Evolutionary conservation across 257 asterid species (phyloP).

Genomic region (Cruciata laevipes): DNA sequence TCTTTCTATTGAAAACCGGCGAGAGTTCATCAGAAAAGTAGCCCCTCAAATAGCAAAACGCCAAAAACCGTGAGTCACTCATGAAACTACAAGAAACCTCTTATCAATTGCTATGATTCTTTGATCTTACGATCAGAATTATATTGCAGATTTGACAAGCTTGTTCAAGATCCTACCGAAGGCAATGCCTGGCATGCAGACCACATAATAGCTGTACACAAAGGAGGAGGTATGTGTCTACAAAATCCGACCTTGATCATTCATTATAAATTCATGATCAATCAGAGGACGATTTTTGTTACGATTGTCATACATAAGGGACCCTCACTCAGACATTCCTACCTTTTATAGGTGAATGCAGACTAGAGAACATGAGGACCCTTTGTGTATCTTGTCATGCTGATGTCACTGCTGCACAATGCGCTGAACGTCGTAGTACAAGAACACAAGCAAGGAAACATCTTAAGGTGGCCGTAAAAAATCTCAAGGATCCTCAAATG

Average conservation of each 20-base stretch:
- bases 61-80: conserved; percentile 50
- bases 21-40: conserved; percentile 43
- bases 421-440: conserved; percentile 53
- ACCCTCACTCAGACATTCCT: background rate
- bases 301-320: background rate
- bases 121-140: too few relatives aligned
- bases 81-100: background rate
- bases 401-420: conserved; percentile 72
- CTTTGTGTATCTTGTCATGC: conserved; percentile 96
- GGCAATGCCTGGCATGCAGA: conserved; percentile 99
- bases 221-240: conserved; percentile 71
- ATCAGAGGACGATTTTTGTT: background rate
- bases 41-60: conserved; percentile 66
- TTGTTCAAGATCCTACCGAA: conserved; percentile 64
- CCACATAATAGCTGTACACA: conserved; percentile 82
- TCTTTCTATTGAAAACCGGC: conserved; percentile 59
- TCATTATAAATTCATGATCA: background rate
- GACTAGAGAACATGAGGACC: conserved; percentile 92
- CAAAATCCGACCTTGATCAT: conserved; percentile 11
- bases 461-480: conserved; percentile 45
- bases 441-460: conserved; percentile 58
- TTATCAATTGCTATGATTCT: background rate
- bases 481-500: conserved; percentile 29
- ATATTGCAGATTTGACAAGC: conserved; percentile 55
- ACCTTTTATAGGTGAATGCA: conserved; percentile 72